A percentile compares a stretch with the other conserved stretches of the same genome.
Evolutionary conservation across 345 rosid genomes (phyloP).

Genomic region (Populus euphratica): DNA sequence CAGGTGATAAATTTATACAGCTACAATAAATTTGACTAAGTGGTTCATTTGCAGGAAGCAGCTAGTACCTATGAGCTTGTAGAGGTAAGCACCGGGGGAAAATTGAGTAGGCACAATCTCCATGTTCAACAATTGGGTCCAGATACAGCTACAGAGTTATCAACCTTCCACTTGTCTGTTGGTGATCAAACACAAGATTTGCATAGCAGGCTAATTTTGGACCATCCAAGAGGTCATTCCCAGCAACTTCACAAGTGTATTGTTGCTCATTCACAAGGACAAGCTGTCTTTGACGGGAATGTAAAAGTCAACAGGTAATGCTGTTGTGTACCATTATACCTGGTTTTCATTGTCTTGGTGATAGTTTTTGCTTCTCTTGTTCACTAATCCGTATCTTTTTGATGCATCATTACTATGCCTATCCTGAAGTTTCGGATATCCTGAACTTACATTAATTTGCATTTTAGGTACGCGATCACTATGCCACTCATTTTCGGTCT

Average conservation of each 20-base stretch:
- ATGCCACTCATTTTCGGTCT: not conserved
- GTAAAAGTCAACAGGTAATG: conserved; percentile 77
- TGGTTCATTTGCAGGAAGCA: conserved; percentile 47
- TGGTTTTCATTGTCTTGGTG: not conserved
- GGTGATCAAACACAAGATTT: conserved; percentile 83
- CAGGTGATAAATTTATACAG: not conserved
- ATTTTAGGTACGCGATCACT: not conserved
- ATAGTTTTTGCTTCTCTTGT: not conserved
- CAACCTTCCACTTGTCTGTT: conserved; percentile 70
- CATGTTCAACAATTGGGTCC: conserved; percentile 88
- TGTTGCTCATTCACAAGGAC: conserved; percentile 83
- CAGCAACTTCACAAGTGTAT: conserved; percentile 93
- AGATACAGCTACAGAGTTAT: conserved; percentile 71
- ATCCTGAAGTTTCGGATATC: not conserved
- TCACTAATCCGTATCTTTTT: not conserved
- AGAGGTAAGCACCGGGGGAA: conserved; percentile 92
- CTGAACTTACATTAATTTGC: not conserved
- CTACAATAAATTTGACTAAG: not conserved
- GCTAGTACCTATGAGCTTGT: conserved; percentile 73
- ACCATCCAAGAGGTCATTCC: conserved; percentile 78
- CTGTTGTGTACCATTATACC: not conserved
- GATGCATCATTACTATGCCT: not conserved
- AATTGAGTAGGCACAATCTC: conserved; percentile 83
- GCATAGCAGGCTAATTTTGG: conserved; percentile 76
- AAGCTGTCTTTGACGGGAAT: conserved; percentile 93